Conservation (phyloP, 169 alveolate genomes). For the Plasmodium cynomolgi region DNA sequence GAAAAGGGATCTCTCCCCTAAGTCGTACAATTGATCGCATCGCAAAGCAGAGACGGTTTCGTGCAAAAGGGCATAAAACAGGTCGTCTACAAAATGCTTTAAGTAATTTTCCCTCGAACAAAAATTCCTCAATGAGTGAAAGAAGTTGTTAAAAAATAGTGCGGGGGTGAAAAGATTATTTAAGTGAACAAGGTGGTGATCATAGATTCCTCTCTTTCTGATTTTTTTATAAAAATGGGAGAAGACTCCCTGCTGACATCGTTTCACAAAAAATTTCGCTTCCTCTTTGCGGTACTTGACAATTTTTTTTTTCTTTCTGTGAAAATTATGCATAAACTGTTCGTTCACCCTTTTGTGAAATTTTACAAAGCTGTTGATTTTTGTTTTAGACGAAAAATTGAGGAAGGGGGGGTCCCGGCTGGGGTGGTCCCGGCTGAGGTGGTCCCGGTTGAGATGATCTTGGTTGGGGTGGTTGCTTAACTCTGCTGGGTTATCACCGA, state of each 20-base stretch:
- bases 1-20: not conserved
- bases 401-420: not conserved
- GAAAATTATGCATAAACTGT: not conserved
- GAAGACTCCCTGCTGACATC: not conserved
- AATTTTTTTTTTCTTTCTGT: not conserved
- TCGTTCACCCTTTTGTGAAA: not conserved
- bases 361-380: not conserved
- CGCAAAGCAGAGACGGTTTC: conserved; percentile 3
- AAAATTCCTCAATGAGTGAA: not conserved
- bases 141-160: conserved; percentile 5
- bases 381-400: not conserved
- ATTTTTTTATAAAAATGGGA: not conserved
- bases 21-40: not conserved
- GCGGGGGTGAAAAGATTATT: conserved; percentile 1
- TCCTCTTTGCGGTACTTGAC: not conserved
- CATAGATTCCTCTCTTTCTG: not conserved
- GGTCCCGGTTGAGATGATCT: too few species aligned
- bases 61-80: not conserved
- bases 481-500: too few species aligned
- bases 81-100: not conserved
- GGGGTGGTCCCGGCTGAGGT: too few species aligned
- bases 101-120: conserved; percentile 12
- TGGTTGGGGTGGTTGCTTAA: too few species aligned
- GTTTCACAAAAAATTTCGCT: not conserved
- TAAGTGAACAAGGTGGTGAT: not conserved